Evolutionary conservation across 495 filamentous ascomycete species (phyloP).

Genomic region (Penicillium pulvis): DNA sequence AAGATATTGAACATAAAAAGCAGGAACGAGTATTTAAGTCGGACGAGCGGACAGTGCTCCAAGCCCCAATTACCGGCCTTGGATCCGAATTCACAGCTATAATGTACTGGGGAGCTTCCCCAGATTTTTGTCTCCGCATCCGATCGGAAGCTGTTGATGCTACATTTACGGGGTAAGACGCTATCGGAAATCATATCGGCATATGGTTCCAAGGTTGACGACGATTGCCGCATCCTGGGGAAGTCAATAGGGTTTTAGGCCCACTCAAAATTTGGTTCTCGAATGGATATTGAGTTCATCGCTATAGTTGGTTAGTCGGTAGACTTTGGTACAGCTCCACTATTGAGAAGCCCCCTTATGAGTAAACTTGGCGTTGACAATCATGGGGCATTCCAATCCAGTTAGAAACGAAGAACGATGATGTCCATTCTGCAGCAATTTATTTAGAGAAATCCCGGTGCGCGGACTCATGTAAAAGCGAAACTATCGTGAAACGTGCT

Average conservation of each 20-base stretch:
- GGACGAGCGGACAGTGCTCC: background rate
- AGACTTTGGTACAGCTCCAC: too few relatives aligned
- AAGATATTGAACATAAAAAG: background rate
- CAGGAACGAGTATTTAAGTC: background rate
- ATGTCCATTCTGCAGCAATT: too few relatives aligned
- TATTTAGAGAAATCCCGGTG: too few relatives aligned
- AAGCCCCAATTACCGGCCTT: background rate
- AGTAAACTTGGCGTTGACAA: too few relatives aligned
- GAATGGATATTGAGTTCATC: background rate
- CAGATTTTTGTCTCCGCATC: constrained; percentile 1
- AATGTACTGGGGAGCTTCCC: background rate
- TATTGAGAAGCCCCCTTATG: too few relatives aligned
- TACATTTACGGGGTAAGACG: background rate
- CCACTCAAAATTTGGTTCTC: background rate
- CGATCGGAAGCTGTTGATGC: background rate
- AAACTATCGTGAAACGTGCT: too few relatives aligned
- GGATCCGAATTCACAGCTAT: background rate
- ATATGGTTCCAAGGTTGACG: background rate
- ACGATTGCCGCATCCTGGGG: constrained; percentile 1
- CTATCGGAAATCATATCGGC: background rate
- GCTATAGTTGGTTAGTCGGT: too few relatives aligned
- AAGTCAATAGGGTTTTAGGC: background rate
- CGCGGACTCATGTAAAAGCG: too few relatives aligned
- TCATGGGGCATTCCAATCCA: too few relatives aligned
- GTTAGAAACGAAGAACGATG: too few relatives aligned